Evolutionary conservation across 2,329 filamentous ascomycete species (phyloP).

Genomic region (Juglanconis oblonga): DNA sequence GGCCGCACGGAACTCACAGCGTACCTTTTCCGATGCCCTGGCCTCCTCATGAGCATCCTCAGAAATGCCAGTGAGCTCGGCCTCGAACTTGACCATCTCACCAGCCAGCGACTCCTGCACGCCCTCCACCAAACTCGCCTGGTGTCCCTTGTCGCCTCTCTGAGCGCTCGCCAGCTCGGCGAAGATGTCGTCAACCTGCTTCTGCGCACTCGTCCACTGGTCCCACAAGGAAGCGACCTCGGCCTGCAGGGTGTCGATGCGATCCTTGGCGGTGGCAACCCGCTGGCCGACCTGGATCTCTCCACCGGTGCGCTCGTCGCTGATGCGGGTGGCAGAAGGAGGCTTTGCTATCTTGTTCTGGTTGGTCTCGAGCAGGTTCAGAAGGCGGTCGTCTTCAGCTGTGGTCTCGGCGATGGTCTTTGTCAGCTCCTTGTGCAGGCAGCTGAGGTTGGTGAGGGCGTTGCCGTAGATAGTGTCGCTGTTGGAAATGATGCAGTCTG

Average conservation of each 20-base stretch:
- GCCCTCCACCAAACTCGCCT: not conserved
- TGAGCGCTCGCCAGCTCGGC: slow-evolving; percentile 3
- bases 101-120: slow-evolving; percentile 2
- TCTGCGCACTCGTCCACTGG: slow-evolving; percentile 38
- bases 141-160: not conserved
- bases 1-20: not conserved
- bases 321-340: slow-evolving; percentile 1
- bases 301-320: not conserved
- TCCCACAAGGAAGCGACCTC: slow-evolving; percentile 20
- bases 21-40: slow-evolving; percentile 13
- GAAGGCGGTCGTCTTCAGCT: slow-evolving; percentile 1
- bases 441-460: not conserved
- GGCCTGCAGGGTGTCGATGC: slow-evolving; percentile 15
- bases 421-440: not conserved
- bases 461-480: slow-evolving; percentile 6
- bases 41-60: slow-evolving; percentile 10
- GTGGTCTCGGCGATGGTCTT: not conserved
- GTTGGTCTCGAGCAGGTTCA: slow-evolving; percentile 1
- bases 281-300: slow-evolving; percentile 4
- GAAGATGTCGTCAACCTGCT: slow-evolving; percentile 33
- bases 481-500: slow-evolving; percentile 4
- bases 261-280: slow-evolving; percentile 16
- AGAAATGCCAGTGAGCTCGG: slow-evolving; percentile 7
- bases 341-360: slow-evolving; percentile 6
- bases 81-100: slow-evolving; percentile 4